Conservation (phyloP, 495 filamentous ascomycete genomes). For the Chlorociboria aeruginascens region DNA sequence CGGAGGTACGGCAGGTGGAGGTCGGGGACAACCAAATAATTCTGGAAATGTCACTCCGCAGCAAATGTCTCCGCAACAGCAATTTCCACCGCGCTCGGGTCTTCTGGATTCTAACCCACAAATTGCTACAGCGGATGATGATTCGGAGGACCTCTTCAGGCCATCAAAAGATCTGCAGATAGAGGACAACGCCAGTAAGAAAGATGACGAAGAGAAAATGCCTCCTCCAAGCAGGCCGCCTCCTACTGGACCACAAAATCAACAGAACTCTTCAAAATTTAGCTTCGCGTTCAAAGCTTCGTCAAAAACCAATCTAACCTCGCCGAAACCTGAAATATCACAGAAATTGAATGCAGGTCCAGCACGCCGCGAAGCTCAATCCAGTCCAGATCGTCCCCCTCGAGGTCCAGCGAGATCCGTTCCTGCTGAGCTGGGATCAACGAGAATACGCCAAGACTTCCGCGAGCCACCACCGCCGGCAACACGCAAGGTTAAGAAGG, state of each 20-base stretch:
- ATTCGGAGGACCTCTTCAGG: conserved; percentile 49
- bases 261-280: conserved; percentile 44
- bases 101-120: background rate
- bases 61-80: conserved; percentile 7
- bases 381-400: conserved; percentile 15
- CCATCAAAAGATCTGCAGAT: conserved; percentile 50
- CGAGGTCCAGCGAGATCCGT: conserved; percentile 15
- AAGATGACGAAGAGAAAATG: conserved; percentile 34
- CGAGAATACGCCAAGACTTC: conserved; percentile 21
- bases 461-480: conserved; percentile 33
- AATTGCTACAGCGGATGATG: conserved; percentile 20
- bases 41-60: conserved; percentile 26
- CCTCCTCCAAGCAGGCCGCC: conserved; percentile 27
- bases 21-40: conserved; percentile 29
- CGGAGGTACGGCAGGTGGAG: conserved; percentile 20
- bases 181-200: conserved; percentile 41
- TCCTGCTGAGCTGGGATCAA: conserved; percentile 27
- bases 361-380: conserved; percentile 16
- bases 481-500: conserved; percentile 52
- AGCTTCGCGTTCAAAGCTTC: conserved; percentile 75
- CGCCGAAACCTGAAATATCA: conserved; percentile 59
- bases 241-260: conserved; percentile 40
- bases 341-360: conserved; percentile 53
- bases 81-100: background rate
- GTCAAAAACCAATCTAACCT: conserved; percentile 43